These are phyloP conservation scores for Aspergillus hiratsukae DNA, from an alignment of 2,329 filamentous ascomycete species.

Conservation along the genomic window DNA sequence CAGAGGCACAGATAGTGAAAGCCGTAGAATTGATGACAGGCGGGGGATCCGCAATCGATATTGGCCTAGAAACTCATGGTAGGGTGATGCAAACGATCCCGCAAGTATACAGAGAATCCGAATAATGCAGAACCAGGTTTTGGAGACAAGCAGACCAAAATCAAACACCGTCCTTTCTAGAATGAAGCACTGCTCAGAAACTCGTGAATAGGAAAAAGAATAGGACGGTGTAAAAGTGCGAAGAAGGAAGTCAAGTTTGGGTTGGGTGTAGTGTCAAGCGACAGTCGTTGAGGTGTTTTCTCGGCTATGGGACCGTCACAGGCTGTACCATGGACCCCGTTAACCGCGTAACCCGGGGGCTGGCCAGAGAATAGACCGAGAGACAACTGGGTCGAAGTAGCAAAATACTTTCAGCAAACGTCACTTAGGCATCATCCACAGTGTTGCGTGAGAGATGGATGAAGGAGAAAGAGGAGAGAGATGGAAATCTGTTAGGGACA, in stretches of 20 bases:
- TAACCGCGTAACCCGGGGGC: conserved; percentile 15
- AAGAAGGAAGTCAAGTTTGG: conserved; percentile 6
- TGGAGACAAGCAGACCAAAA: conserved; percentile 1
- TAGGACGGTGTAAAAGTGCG: not conserved
- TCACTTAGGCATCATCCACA: conserved; percentile 14
- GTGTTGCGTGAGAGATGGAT: not conserved
- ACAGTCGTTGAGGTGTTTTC: conserved; percentile 4
- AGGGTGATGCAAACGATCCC: conserved; percentile 4
- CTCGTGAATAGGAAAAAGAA: not conserved
- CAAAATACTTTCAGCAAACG: conserved; percentile 6
- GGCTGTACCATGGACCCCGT: conserved; percentile 20
- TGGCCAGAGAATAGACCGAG: not conserved
- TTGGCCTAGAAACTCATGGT: conserved; percentile 15
- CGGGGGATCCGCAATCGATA: conserved; percentile 8
- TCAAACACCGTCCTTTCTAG: not conserved
- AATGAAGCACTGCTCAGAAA: not conserved
- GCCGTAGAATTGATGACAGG: conserved; percentile 6
- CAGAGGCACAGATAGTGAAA: not conserved
- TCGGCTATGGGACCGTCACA: conserved; percentile 14
- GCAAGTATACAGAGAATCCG: conserved; percentile 3
- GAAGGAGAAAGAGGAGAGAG: not conserved
- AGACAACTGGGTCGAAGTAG: not conserved
- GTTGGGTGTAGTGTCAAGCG: not conserved
- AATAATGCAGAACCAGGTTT: not conserved
- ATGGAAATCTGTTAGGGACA: not conserved